A percentile compares a stretch with the other conserved stretches of the same genome.
Evolutionary conservation across 129 eudicot species (phyloP).

Genomic region (Artemisia annua): DNA sequence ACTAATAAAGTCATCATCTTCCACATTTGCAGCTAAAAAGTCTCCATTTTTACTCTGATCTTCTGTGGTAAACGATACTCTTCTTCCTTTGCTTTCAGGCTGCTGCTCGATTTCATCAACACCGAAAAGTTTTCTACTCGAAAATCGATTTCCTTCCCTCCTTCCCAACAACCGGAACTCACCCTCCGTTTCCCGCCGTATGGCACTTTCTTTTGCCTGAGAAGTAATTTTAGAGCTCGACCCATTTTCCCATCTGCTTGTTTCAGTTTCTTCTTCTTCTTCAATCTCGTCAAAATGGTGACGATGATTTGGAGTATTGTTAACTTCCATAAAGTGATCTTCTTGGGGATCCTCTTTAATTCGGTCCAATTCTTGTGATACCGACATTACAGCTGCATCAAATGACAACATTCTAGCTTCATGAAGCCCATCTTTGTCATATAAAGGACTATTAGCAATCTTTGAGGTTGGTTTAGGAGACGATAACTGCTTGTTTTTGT

Average conservation of each 20-base stretch:
- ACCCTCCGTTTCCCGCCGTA: slow-evolving; percentile 97
- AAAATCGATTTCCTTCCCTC: slow-evolving; percentile 72
- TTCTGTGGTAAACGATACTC: slow-evolving; percentile 82
- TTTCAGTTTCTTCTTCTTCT: slow-evolving; percentile 70
- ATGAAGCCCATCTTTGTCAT: slow-evolving; percentile 24
- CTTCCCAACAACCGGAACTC: slow-evolving; percentile 90
- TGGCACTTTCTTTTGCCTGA: slow-evolving; percentile 82
- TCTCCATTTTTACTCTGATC: slow-evolving; percentile 59
- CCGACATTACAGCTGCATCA: slow-evolving; percentile 96
- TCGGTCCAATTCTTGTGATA: slow-evolving; percentile 75
- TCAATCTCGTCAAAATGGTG: slow-evolving; percentile 53
- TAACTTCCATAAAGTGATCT: slow-evolving; percentile 35
- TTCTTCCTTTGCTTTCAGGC: slow-evolving; percentile 61
- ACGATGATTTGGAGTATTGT: slow-evolving; percentile 31
- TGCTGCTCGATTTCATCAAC: slow-evolving; percentile 62
- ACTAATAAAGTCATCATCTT: slow-evolving; percentile 76
- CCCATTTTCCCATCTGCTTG: slow-evolving; percentile 52
- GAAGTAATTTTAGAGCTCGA: slow-evolving; percentile 41
- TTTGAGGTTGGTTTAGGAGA: slow-evolving; percentile 66
- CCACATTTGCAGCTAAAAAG: slow-evolving; percentile 43
- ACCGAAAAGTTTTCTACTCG: slow-evolving; percentile 73
- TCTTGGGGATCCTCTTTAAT: slow-evolving; percentile 61
- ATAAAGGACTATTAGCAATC: slow-evolving; percentile 57
- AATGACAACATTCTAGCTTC: slow-evolving; percentile 69
- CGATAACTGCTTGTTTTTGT: slow-evolving; percentile 62